Evolutionary conservation across 1,284 basidiomycete genomes (phyloP).

Genomic region (Mycosarcoma mackinlayi): DNA sequence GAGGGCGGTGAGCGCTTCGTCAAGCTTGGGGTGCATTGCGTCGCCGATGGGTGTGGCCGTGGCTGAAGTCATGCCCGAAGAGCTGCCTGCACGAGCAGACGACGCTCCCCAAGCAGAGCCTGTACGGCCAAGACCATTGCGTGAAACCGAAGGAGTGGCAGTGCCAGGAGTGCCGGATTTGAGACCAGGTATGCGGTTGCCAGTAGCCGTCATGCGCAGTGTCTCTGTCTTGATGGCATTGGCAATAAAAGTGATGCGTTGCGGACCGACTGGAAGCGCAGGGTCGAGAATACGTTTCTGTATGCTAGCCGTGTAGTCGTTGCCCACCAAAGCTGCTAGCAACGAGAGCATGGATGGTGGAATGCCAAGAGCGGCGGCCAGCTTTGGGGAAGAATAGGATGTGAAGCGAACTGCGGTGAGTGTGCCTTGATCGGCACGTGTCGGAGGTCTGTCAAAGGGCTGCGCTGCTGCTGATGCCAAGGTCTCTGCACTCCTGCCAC

Average conservation of each 20-base stretch:
- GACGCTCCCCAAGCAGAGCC: constrained; percentile 20
- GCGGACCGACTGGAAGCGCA: constrained; percentile 33
- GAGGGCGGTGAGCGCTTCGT: constrained; percentile 28
- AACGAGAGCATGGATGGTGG: constrained; percentile 52
- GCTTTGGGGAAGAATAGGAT: constrained; percentile 47
- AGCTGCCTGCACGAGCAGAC: constrained; percentile 10
- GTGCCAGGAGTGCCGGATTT: constrained; percentile 34
- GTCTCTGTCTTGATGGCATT: constrained; percentile 48
- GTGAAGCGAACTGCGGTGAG: constrained; percentile 34
- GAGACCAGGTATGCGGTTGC: constrained; percentile 10
- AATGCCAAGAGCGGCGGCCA: constrained; percentile 51
- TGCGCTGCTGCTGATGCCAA: not conserved
- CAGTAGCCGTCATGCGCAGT: constrained; percentile 26
- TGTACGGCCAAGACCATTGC: constrained; percentile 27
- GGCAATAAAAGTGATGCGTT: constrained; percentile 45
- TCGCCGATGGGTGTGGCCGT: constrained; percentile 46
- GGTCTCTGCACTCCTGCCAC: not conserved
- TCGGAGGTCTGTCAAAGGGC: constrained; percentile 13
- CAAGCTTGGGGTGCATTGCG: constrained; percentile 36
- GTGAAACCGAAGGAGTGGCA: constrained; percentile 27
- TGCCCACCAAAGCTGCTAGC: constrained; percentile 55
- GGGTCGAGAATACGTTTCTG: constrained; percentile 51
- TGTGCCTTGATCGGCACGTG: constrained; percentile 11
- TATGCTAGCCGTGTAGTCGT: constrained; percentile 56
- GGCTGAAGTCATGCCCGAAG: constrained; percentile 37